These are phyloP conservation scores for Solanum neorickii DNA, from an alignment of 257 asterid species.

Conservation along the genomic window DNA sequence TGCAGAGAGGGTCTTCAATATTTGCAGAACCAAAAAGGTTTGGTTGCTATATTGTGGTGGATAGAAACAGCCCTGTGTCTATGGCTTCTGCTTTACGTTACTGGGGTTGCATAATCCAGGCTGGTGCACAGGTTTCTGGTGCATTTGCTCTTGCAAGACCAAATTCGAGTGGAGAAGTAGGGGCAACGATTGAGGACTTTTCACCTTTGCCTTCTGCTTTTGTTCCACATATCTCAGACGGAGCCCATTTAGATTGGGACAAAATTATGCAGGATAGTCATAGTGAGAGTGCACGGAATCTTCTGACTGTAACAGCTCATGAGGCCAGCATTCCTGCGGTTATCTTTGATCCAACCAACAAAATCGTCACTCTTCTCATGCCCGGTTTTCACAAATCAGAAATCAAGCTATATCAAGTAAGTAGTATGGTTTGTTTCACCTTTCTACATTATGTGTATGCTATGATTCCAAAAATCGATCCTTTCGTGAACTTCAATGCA, in stretches of 20 bases:
- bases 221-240: slow-evolving; percentile 40
- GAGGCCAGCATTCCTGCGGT: slow-evolving; percentile 28
- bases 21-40: slow-evolving; percentile 46
- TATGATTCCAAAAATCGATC: neutral
- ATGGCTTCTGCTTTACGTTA: slow-evolving; percentile 50
- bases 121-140: slow-evolving; percentile 74
- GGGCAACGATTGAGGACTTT: slow-evolving; percentile 21
- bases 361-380: slow-evolving; percentile 75
- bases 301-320: slow-evolving; percentile 25
- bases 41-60: slow-evolving; percentile 74
- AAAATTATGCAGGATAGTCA: slow-evolving; percentile 28
- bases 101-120: slow-evolving; percentile 96
- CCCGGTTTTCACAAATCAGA: slow-evolving; percentile 99
- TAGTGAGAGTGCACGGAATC: slow-evolving; percentile 43
- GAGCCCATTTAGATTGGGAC: slow-evolving; percentile 34
- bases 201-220: slow-evolving; percentile 59
- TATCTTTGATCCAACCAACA: slow-evolving; percentile 44
- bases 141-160: slow-evolving; percentile 38
- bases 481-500: neutral
- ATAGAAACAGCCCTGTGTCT: slow-evolving; percentile 45
- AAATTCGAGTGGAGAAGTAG: slow-evolving; percentile 8
- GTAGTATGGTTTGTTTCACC: neutral
- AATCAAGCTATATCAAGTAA: slow-evolving; percentile 89
- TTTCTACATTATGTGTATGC: neutral
- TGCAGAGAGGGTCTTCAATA: slow-evolving; percentile 70